Evolutionary conservation across 2,329 filamentous ascomycete species (phyloP).

Genomic region (Podosphaera fusca): DNA sequence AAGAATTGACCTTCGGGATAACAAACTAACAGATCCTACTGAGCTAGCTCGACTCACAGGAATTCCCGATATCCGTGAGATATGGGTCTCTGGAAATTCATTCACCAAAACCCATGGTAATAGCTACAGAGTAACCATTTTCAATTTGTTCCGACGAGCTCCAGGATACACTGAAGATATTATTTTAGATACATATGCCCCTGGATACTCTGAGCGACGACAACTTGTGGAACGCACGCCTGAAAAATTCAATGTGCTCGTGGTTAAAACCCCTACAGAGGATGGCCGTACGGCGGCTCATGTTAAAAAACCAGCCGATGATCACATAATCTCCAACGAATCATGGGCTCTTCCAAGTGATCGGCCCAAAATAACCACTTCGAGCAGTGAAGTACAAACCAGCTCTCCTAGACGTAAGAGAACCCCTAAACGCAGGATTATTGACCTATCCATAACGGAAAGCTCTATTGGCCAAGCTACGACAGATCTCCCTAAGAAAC

Average conservation of each 20-base stretch:
- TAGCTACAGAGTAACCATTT: conserved; percentile 66
- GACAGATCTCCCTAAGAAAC: conserved; percentile 7
- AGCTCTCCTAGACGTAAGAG: conserved; percentile 35
- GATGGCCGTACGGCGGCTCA: conserved; percentile 32
- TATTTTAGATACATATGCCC: conserved; percentile 62
- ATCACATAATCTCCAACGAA: conserved; percentile 27
- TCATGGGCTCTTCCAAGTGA: conserved; percentile 35
- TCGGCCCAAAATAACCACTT: conserved; percentile 24
- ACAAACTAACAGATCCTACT: conserved; percentile 69
- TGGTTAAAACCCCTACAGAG: conserved; percentile 49
- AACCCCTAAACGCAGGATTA: conserved; percentile 37
- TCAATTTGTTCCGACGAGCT: conserved; percentile 82
- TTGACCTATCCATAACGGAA: conserved; percentile 28
- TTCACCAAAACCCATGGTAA: conserved; percentile 66
- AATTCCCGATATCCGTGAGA: conserved; percentile 74
- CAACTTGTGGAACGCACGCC: conserved; percentile 62
- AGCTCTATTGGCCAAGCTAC: conserved; percentile 10
- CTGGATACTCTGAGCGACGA: conserved; percentile 67
- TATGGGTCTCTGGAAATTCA: conserved; percentile 82
- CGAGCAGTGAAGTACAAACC: conserved; percentile 33
- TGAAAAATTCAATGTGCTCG: conserved; percentile 51
- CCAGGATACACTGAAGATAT: conserved; percentile 83
- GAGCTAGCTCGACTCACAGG: conserved; percentile 76
- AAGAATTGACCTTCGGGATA: conserved; percentile 75
- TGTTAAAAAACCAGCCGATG: conserved; percentile 42